Evolutionary conservation across 1,139 yeast species (phyloP).

Genomic region (Suhomyces wounanorum): DNA sequence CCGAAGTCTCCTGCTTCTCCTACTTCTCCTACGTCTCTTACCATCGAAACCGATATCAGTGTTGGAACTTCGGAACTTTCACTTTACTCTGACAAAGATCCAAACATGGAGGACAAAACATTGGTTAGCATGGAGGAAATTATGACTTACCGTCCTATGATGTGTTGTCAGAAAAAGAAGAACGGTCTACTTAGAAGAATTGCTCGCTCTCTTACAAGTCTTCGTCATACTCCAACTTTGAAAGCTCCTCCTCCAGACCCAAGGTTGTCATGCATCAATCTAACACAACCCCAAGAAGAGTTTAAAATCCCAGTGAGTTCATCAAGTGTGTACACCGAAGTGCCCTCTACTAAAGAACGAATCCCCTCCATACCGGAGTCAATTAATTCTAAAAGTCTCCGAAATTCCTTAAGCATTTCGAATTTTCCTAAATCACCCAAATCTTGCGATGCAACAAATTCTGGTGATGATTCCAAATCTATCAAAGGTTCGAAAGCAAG

Average conservation of each 20-base stretch:
- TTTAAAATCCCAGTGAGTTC: not conserved
- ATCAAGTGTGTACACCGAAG: not conserved
- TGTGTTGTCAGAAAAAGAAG: not conserved
- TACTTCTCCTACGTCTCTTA: not conserved
- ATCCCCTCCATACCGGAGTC: not conserved
- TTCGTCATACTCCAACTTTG: not conserved
- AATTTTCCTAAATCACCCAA: not conserved
- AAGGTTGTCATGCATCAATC: not conserved
- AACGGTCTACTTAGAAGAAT: not conserved
- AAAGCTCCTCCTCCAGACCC: not conserved
- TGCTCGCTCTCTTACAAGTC: not conserved
- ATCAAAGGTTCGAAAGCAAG: not conserved
- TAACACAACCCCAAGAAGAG: not conserved
- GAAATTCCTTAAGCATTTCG: not conserved
- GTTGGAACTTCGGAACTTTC: not conserved
- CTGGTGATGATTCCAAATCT: not conserved
- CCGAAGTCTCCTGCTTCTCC: not conserved
- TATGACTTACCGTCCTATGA: not conserved
- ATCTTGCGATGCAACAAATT: not conserved
- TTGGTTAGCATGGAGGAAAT: not conserved
- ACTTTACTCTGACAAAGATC: not conserved
- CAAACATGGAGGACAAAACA: not conserved
- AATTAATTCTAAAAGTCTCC: not conserved
- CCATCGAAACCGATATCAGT: not conserved
- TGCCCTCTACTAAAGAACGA: not conserved